phyloP scores from a whole-genome alignment of 2,329 filamentous ascomycete genomes.

The Akanthomyces muscarius region DNA sequence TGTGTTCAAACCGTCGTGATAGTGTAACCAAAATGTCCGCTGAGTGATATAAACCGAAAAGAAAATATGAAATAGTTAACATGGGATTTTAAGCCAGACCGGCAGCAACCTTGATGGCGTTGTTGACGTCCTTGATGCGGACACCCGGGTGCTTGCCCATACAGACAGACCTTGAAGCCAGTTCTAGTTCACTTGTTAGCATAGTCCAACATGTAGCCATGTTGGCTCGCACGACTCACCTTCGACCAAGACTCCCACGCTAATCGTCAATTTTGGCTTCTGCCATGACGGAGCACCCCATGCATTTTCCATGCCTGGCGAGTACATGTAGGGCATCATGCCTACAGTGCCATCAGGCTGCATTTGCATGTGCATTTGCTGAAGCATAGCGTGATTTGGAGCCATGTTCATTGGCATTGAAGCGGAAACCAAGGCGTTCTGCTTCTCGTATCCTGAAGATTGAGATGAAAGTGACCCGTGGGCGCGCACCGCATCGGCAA shows the following conservation, averaged over 20 bases:
- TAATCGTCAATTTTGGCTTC: slow-evolving; percentile 33
- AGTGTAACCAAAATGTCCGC: not conserved
- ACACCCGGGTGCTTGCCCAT: slow-evolving; percentile 37
- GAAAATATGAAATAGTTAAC: not conserved
- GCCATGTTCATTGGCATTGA: not conserved
- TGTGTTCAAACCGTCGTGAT: not conserved
- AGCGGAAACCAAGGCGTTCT: not conserved
- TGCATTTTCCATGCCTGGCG: slow-evolving; percentile 11
- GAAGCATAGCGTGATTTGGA: not conserved
- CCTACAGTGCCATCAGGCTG: not conserved
- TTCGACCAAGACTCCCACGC: slow-evolving; percentile 32
- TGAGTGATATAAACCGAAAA: not conserved
- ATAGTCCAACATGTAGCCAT: not conserved
- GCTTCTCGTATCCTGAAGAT: slow-evolving; percentile 3
- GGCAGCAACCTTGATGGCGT: slow-evolving; percentile 28
- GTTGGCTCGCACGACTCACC: slow-evolving; percentile 27
- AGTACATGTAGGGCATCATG: slow-evolving; percentile 12
- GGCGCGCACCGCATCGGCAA: slow-evolving; percentile 25
- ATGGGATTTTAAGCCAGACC: slow-evolving; percentile 14
- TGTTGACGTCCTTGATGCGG: slow-evolving; percentile 35
- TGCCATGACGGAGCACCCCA: slow-evolving; percentile 22
- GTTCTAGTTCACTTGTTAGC: slow-evolving; percentile 27
- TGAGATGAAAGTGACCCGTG: not conserved
- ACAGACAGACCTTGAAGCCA: slow-evolving; percentile 34
- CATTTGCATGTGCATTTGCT: not conserved